Conservation (phyloP, 148 eudicot species). For the Oxyria digyna region DNA sequence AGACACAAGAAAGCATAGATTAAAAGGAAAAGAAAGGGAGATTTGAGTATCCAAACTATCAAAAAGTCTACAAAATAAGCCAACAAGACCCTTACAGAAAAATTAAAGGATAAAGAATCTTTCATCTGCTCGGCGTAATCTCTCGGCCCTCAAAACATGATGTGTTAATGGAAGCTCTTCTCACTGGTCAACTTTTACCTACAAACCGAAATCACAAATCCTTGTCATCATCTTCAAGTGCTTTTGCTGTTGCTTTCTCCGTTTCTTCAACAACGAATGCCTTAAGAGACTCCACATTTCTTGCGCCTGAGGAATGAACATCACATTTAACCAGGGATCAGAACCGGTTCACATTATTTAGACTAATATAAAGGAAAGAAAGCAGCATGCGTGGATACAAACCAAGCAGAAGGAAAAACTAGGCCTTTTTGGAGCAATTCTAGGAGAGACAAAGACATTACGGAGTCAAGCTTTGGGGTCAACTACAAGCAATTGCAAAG, state of each 20-base stretch:
- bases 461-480: too few relatives aligned
- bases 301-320: slow-evolving; percentile 24
- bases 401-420: too few relatives aligned
- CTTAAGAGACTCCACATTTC: slow-evolving; percentile 63
- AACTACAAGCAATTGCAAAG: too few relatives aligned
- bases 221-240: slow-evolving; percentile 37
- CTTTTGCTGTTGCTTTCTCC: slow-evolving; percentile 50
- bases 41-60: background rate
- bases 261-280: slow-evolving; percentile 64
- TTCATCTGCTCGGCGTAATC: background rate
- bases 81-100: background rate
- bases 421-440: too few relatives aligned
- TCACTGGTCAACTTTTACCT: background rate
- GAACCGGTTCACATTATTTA: background rate
- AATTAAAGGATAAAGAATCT: background rate
- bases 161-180: background rate
- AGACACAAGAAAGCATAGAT: background rate
- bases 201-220: slow-evolving; percentile 23
- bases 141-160: background rate
- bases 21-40: background rate
- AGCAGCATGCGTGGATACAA: background rate
- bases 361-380: background rate
- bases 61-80: background rate
- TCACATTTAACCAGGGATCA: background rate
- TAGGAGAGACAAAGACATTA: too few relatives aligned